Percentiles rank a stretch among this genome's conserved stretches.
Evolutionary conservation across 2,329 filamentous ascomycete genomes (phyloP).

Genomic region (Trichoderma breve): DNA sequence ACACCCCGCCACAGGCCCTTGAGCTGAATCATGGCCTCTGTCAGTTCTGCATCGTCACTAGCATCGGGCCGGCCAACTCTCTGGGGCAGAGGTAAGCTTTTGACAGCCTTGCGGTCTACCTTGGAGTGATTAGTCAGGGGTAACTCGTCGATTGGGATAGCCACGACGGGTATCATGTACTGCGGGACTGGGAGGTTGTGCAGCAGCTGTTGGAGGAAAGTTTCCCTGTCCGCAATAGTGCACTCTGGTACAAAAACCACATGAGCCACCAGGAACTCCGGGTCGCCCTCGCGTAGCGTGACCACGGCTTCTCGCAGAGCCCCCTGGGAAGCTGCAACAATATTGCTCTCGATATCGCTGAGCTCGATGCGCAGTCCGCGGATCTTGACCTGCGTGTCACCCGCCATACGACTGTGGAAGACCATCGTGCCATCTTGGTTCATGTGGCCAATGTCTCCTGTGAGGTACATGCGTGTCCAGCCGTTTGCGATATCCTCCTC

Average conservation of each 20-base stretch:
- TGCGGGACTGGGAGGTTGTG: too few species aligned
- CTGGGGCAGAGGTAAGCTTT: slow-evolving; percentile 27
- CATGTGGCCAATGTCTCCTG: slow-evolving; percentile 30
- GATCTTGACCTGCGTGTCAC: slow-evolving; percentile 45
- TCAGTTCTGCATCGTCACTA: slow-evolving; percentile 14
- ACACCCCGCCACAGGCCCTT: slow-evolving; percentile 22
- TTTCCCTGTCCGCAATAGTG: too few species aligned
- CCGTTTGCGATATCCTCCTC: slow-evolving; percentile 12
- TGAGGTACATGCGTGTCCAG: slow-evolving; percentile 35
- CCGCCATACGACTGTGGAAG: slow-evolving; percentile 35
- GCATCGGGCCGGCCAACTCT: neutral
- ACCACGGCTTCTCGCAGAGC: too few species aligned
- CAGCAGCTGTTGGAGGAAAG: too few species aligned
- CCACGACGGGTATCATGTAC: too few species aligned
- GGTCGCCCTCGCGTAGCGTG: too few species aligned
- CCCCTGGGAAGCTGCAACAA: too few species aligned
- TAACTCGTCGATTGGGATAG: too few species aligned
- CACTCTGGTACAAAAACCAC: too few species aligned
- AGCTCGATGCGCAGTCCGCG: too few species aligned
- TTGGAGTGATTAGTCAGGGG: slow-evolving; percentile 35
- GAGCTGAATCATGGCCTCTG: slow-evolving; percentile 24
- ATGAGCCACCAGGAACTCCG: too few species aligned
- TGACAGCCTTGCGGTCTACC: slow-evolving; percentile 32
- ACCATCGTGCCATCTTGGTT: slow-evolving; percentile 33
- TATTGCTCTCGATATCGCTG: too few species aligned